These are phyloP conservation scores for Solanum hybrid DNA, from an alignment of 305 asterid species.

Conservation along the genomic window DNA sequence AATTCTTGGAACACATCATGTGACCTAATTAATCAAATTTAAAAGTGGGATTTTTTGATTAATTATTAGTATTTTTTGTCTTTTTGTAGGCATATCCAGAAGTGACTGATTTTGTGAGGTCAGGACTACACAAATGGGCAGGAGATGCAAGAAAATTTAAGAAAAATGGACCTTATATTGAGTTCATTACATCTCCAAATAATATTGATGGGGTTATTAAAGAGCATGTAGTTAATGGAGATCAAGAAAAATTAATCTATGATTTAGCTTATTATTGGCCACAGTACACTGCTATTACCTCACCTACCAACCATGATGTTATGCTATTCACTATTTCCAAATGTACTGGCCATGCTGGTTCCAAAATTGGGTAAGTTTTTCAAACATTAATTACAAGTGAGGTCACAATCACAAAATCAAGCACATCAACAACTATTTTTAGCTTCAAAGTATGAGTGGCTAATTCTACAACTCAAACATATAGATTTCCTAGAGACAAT, in stretches of 20 bases:
- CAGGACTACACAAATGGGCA: constrained; percentile 47
- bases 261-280: constrained; percentile 24
- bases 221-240: constrained; percentile 45
- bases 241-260: constrained; percentile 35
- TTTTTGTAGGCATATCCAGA: constrained; percentile 52
- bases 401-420: too few species aligned
- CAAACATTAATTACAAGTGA: neutral
- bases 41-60: neutral
- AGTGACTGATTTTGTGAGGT: constrained; percentile 31
- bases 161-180: too few species aligned
- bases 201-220: constrained; percentile 53
- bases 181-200: constrained; percentile 53
- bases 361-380: constrained; percentile 57
- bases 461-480: too few species aligned
- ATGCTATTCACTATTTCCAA: constrained; percentile 75
- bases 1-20: neutral
- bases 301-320: constrained; percentile 44
- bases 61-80: neutral
- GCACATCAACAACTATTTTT: too few species aligned
- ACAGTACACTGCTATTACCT: constrained; percentile 59
- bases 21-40: neutral
- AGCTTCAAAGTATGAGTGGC: too few species aligned
- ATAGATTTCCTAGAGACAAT: too few species aligned
- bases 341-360: constrained; percentile 89
- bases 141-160: too few species aligned